These are phyloP conservation scores for Ascosphaera aggregata DNA, from an alignment of 2,329 filamentous ascomycete species.

Conservation along the genomic window DNA sequence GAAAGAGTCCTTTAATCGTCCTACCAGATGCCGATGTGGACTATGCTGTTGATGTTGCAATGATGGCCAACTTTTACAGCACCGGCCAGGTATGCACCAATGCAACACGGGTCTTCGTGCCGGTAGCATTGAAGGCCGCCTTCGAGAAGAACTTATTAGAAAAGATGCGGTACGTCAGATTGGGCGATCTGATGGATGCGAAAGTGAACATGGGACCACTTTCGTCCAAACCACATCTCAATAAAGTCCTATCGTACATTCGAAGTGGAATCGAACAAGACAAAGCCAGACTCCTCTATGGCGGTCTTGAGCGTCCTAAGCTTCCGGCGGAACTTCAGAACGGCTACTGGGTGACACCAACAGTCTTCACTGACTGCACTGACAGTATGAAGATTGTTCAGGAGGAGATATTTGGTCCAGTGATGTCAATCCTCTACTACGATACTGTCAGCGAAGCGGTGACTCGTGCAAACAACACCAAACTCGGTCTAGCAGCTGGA, in stretches of 20 bases:
- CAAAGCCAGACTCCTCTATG: constrained; percentile 48
- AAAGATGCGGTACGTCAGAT: constrained; percentile 45
- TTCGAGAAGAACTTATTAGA: constrained; percentile 48
- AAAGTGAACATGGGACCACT: constrained; percentile 67
- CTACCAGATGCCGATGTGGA: constrained; percentile 59
- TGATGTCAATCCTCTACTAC: constrained; percentile 62
- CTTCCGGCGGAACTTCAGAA: constrained; percentile 27
- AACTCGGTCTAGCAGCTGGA: constrained; percentile 59
- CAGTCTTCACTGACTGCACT: constrained; percentile 66
- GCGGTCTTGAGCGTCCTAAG: constrained; percentile 34
- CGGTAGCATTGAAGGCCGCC: constrained; percentile 34
- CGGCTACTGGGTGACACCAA: constrained; percentile 71
- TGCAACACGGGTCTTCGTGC: constrained; percentile 71
- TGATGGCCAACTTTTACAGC: constrained; percentile 89
- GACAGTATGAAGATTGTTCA: constrained; percentile 57
- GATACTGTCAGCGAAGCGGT: constrained; percentile 46
- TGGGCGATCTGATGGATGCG: constrained; percentile 48
- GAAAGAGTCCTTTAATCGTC: constrained; percentile 61
- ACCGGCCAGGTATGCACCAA: constrained; percentile 87
- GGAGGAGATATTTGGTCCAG: constrained; percentile 78
- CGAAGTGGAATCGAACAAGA: constrained; percentile 49
- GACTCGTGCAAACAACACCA: constrained; percentile 48
- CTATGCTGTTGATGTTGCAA: constrained; percentile 65
- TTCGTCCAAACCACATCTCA: constrained; percentile 47
- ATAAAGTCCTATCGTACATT: constrained; percentile 63